Evolutionary conservation across 805 yeast species (phyloP), one percentile per base, ranked within the genome.

Genomic region (Danielozyma ontarioensis): DNA sequence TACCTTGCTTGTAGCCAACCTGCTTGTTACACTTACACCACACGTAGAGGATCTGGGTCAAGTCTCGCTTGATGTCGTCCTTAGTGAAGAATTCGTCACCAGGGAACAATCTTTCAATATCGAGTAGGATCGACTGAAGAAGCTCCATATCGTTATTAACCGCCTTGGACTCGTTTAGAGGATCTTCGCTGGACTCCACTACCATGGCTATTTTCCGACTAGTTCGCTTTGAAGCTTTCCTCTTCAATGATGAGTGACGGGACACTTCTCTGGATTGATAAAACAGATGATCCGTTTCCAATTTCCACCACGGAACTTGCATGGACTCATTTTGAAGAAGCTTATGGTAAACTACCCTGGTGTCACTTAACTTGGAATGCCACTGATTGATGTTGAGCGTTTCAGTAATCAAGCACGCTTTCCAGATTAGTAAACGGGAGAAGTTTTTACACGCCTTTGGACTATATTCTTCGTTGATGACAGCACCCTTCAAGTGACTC

Each of bases 91-190:
- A 53, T 14, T 42, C 49, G 30, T 65, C 70, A 2, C 70, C 72
- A 1, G 80, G 80, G 41, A 75, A 74, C 10, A 75, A 50, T 34
- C 80, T 50, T 28, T 73, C 73, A 3, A 74, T 70, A 38, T 75
- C 80, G 28, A 71, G 45, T n/a, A 72, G 61, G 19, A 75, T 64
- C 5, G 60, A 53, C 17, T 57, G 57, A 18, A 75, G 50, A 7
- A 67, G 53, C 21, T 70, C 74, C 3, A 55, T 31, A 40, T 71
- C 74, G 1, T 55, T 40, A n/a, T 41, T 46, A n/a, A n/a, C n/a
- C n/a, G n/a, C n/a, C n/a, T n/a, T n/a, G n/a, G n/a, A n/a, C n/a
- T n/a, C 13, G 14, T 6, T 10, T 25, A 14, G n/a, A 11, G 27
- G 7, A 10, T 6, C 10, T 6, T n/a, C 13, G n/a, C 13, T 25